Evolutionary conservation across 371 early-diverging fungal genomes (phyloP).

Genomic region (Mucor saturninus): DNA sequence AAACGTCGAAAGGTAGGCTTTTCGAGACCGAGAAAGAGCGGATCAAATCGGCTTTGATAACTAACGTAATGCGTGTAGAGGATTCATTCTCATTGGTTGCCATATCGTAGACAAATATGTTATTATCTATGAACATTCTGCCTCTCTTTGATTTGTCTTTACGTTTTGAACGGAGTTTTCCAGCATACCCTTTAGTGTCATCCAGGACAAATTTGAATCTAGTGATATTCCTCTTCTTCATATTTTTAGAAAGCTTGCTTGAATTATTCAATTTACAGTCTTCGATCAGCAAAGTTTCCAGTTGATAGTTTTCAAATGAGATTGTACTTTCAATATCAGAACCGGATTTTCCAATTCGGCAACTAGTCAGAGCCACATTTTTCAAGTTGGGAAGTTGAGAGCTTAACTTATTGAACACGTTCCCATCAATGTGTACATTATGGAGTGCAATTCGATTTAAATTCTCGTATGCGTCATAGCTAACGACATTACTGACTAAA

Average conservation of each 20-base stretch:
- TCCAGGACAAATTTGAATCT: neutral
- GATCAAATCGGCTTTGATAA: neutral
- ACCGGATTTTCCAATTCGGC: neutral
- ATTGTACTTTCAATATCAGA: neutral
- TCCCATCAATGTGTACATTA: neutral
- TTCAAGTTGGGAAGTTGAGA: constrained; percentile 1
- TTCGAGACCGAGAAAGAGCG: neutral
- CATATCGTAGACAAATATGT: neutral
- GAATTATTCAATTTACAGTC: neutral
- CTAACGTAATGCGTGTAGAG: neutral
- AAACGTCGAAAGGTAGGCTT: neutral
- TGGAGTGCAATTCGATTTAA: neutral
- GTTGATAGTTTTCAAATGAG: neutral
- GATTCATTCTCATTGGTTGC: neutral
- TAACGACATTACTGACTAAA: neutral
- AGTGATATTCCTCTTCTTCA: neutral
- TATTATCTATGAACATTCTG: neutral
- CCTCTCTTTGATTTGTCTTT: neutral
- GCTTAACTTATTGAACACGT: neutral
- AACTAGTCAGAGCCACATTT: neutral
- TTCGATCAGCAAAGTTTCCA: neutral
- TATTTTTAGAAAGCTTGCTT: neutral
- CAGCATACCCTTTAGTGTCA: neutral
- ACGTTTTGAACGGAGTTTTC: neutral
- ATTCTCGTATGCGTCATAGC: neutral